Conservation (phyloP, 805 yeast genomes). For the Spathaspora sp. region DNA sequence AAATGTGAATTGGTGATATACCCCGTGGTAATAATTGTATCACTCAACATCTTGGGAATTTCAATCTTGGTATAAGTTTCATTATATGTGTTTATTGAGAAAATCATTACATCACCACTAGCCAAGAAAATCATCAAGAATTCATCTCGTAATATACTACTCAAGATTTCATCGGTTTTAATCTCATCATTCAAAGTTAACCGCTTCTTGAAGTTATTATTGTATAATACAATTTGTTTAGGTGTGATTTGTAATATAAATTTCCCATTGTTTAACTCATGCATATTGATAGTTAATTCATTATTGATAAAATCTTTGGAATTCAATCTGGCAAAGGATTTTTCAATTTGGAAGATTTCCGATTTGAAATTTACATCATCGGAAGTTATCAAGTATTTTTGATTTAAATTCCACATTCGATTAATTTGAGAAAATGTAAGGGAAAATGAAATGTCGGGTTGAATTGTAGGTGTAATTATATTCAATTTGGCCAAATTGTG, state of each 20-base stretch:
- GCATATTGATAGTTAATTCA: constrained; percentile 63
- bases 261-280: constrained; percentile 51
- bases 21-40: constrained; percentile 65
- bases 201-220: constrained; percentile 53
- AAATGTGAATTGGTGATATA: constrained; percentile 50
- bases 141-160: constrained; percentile 61
- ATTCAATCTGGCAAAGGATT: constrained; percentile 58
- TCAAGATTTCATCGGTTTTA: constrained; percentile 53
- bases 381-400: constrained; percentile 66
- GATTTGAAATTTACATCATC: constrained; percentile 61
- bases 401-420: constrained; percentile 70
- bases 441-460: constrained; percentile 65
- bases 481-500: constrained; percentile 53
- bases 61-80: constrained; percentile 30
- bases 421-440: constrained; percentile 69
- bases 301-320: constrained; percentile 61
- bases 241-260: constrained; percentile 74
- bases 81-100: constrained; percentile 36
- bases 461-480: constrained; percentile 62
- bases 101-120: constrained; percentile 67
- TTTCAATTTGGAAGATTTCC: constrained; percentile 62
- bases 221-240: constrained; percentile 56
- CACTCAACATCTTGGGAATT: constrained; percentile 37
- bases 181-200: constrained; percentile 28
- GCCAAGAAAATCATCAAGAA: constrained; percentile 60